Percentiles rank a stretch among this genome's conserved stretches.
phyloP scores from a whole-genome alignment of 2,329 filamentous ascomycete genomes.

The Fusarium buharicum region DNA sequence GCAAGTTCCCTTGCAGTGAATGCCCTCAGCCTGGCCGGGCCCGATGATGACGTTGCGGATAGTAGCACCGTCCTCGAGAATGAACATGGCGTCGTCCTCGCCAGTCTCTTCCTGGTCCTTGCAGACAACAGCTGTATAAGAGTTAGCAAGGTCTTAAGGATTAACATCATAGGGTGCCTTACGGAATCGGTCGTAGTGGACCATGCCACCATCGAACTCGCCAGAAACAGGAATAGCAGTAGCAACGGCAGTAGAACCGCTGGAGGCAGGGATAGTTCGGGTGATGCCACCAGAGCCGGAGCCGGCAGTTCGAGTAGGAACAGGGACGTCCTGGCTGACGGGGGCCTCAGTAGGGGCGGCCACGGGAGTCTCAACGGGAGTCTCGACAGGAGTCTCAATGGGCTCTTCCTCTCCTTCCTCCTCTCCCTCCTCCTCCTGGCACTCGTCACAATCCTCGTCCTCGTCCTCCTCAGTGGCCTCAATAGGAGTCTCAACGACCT shows the following conservation, averaged over 20 bases:
- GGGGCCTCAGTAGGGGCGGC: constrained; percentile 2
- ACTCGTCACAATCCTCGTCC: not conserved
- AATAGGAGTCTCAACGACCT: not conserved
- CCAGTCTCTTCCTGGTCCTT: constrained; percentile 45
- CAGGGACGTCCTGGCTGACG: constrained; percentile 2
- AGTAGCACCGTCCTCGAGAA: constrained; percentile 61
- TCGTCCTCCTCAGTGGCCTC: not conserved
- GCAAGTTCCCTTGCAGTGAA: constrained; percentile 62
- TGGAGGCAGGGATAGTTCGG: constrained; percentile 38
- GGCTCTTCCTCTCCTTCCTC: not conserved
- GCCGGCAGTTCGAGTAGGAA: not conserved
- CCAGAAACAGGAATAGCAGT: constrained; percentile 38
- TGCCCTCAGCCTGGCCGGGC: constrained; percentile 59
- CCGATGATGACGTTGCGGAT: constrained; percentile 65
- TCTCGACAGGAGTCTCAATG: not conserved
- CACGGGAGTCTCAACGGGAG: constrained; percentile 1
- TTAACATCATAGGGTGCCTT: not conserved
- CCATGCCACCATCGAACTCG: constrained; percentile 37
- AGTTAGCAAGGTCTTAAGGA: constrained; percentile 1
- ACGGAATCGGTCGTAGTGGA: constrained; percentile 40
- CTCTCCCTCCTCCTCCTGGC: constrained; percentile 2
- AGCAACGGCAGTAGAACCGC: constrained; percentile 25
- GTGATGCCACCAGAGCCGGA: constrained; percentile 24
- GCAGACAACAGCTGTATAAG: constrained; percentile 38
- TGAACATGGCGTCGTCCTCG: constrained; percentile 58